A percentile compares a stretch with the other conserved stretches of the same genome.
Conservation (phyloP, 139 green algal species). For the Marvania coccoides region DNA sequence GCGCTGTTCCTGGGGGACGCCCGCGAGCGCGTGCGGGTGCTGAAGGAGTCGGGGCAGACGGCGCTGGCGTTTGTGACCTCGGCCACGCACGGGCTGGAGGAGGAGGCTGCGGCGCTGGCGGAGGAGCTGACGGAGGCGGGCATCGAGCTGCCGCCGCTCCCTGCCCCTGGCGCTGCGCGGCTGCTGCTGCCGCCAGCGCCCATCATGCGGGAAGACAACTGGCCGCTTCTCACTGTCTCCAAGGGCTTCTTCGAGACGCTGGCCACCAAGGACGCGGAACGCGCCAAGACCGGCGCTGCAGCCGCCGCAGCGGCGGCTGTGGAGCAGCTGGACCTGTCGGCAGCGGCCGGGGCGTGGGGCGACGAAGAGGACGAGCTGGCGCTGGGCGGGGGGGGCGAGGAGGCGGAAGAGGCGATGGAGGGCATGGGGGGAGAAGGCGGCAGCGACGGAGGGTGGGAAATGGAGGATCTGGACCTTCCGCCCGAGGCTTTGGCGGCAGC, state of each 20-base stretch:
- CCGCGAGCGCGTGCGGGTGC: conserved; percentile 62
- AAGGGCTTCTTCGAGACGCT: conserved; percentile 97
- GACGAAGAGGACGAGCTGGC: conserved; percentile 75
- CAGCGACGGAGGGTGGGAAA: conserved; percentile 87
- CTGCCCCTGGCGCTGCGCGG: conserved; percentile 3
- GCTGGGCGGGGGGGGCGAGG: conserved; percentile 47
- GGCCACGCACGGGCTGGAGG: conserved; percentile 70
- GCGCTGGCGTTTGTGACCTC: conserved; percentile 91
- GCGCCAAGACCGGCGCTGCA: conserved; percentile 4
- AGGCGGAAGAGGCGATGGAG: conserved; percentile 32
- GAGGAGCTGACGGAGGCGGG: conserved; percentile 44
- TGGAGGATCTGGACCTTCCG: conserved; percentile 88
- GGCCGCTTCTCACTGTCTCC: conserved; percentile 92
- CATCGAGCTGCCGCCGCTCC: conserved; percentile 16
- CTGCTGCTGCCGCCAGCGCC: conserved; percentile 63
- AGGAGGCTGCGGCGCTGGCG: conserved; percentile 55
- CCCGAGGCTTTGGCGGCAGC: conserved; percentile 36
- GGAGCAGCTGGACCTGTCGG: conserved; percentile 54
- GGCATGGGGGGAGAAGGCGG: conserved; percentile 40
- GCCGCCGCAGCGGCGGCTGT: conserved; percentile 21
- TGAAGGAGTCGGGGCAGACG: conserved; percentile 87
- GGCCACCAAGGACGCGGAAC: conserved; percentile 53
- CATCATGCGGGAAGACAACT: conserved; percentile 89
- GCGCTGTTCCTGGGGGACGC: conserved; percentile 95
- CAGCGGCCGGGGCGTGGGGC: conserved; percentile 67